These are phyloP conservation scores for Leersia perrieri DNA, from an alignment of 176 grass and related monocot genomes.

Conservation along the genomic window DNA sequence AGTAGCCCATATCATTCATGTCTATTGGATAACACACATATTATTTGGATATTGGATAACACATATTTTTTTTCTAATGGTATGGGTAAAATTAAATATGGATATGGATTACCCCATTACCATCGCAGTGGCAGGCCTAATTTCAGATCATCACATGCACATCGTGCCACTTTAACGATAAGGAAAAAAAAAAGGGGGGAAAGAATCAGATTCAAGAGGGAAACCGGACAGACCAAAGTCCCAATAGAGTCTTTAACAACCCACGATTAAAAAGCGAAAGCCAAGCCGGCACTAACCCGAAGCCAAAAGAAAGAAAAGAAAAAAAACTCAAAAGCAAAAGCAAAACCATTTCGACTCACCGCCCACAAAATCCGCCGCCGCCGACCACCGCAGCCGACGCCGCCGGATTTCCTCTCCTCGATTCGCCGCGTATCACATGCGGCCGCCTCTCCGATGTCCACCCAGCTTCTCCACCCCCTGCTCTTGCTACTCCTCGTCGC, in stretches of 20 bases:
- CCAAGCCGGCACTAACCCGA: neutral
- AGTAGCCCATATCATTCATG: too few relatives aligned
- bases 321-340: neutral
- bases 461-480: neutral
- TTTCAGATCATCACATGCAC: neutral
- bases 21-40: too few relatives aligned
- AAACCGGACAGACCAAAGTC: neutral
- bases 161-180: neutral
- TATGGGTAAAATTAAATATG: too few relatives aligned
- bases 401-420: neutral
- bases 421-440: conserved; percentile 1
- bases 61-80: too few relatives aligned
- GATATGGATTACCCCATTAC: too few relatives aligned
- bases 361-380: neutral
- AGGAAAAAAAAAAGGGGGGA: neutral
- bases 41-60: too few relatives aligned
- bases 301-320: neutral
- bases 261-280: conserved; percentile 18
- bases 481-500: conserved; percentile 20
- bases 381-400: neutral
- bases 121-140: too few relatives aligned
- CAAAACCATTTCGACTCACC: conserved; percentile 5
- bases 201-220: neutral
- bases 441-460: conserved; percentile 12
- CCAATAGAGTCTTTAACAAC: neutral